phyloP scores from a whole-genome alignment of 164 flowering plant species.

The Annona squamosa region DNA sequence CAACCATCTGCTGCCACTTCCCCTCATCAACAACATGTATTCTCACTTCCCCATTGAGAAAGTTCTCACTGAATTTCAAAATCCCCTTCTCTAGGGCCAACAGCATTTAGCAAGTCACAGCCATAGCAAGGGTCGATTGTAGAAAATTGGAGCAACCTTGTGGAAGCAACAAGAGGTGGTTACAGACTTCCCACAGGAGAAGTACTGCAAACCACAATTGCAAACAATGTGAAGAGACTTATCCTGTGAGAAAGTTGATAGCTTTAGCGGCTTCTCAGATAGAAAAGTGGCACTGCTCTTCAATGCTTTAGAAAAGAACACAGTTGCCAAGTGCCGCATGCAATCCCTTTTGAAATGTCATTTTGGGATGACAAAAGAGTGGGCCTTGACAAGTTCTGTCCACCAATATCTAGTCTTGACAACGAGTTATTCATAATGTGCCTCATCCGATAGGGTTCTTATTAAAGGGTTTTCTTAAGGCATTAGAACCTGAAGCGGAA shows the following conservation, averaged over 20 bases:
- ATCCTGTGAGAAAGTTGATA: conserved; percentile 65
- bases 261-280: conserved; percentile 63
- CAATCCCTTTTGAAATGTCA: conserved; percentile 37
- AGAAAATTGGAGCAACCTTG: conserved; percentile 58
- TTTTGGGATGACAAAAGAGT: conserved; percentile 37
- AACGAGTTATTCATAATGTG: conserved; percentile 62
- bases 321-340: conserved; percentile 52
- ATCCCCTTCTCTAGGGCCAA: conserved; percentile 74
- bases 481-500: conserved; percentile 27
- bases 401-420: conserved; percentile 54
- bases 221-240: conserved; percentile 61
- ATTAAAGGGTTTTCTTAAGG: conserved; percentile 48
- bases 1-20: conserved; percentile 71
- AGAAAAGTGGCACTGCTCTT: conserved; percentile 41
- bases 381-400: conserved; percentile 42
- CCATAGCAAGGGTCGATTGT: conserved; percentile 76
- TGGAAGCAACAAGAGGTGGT: conserved; percentile 82
- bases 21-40: conserved; percentile 70
- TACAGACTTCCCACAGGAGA: conserved; percentile 76
- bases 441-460: conserved; percentile 78
- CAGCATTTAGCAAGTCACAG: conserved; percentile 90
- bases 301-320: conserved; percentile 76
- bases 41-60: conserved; percentile 33
- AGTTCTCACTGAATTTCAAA: conserved; percentile 16
- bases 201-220: conserved; percentile 74